Evolutionary conservation across 768 basidiomycete genomes (phyloP), one percentile per base, ranked within the genome.

Genomic region (Lentinula aciculospora): DNA sequence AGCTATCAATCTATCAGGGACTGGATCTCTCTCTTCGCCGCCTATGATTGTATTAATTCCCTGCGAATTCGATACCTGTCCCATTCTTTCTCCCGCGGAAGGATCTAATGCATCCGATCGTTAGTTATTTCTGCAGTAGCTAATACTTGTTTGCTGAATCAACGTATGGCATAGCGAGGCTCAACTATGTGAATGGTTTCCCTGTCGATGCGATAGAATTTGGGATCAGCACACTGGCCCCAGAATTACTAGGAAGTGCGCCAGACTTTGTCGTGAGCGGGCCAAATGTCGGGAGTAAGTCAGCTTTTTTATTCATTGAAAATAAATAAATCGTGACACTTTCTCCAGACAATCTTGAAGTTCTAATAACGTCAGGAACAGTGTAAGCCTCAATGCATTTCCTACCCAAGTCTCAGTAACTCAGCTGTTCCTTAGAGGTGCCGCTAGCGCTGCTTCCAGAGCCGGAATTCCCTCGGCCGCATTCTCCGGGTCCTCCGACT

Each of bases 381-480:
- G 13, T 34, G 56, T 62, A 49, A 40, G 36, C 3, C 45, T n/a
- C 23, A 58, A 2, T 25, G 3, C 27, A 15, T 48, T 5, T 32
- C 39, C 15, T 23, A 2, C 17, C n/a, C 17, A 39, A 21, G 6
- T 55, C 42, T 47, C 21, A 2, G 4, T 34, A n/a, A n/a, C 44
- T 23, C 53, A n/a, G n/a, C n/a, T n/a, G n/a, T n/a, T n/a, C n/a
- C n/a, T 2, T 57, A 82, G 80, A 23, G 79, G 79, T 4, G 81
- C 81, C 1, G 79, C 81, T 0, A 71, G 71, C 13, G 78, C 79
- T 65, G 77, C 80, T 3, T 75, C 79, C 1, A 62, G 71, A 40
- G 72, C 77, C 62, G 81, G 81, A 31, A 71, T 82, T 36, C 79
- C 81, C 2, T 74, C 80, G 1, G 71, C 76, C 31, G 81, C 81